Percentiles rank a stretch among this genome's conserved stretches.
These are phyloP conservation scores for Carallia brachiata DNA, from an alignment of 345 rosid genomes.

Conservation along the genomic window DNA sequence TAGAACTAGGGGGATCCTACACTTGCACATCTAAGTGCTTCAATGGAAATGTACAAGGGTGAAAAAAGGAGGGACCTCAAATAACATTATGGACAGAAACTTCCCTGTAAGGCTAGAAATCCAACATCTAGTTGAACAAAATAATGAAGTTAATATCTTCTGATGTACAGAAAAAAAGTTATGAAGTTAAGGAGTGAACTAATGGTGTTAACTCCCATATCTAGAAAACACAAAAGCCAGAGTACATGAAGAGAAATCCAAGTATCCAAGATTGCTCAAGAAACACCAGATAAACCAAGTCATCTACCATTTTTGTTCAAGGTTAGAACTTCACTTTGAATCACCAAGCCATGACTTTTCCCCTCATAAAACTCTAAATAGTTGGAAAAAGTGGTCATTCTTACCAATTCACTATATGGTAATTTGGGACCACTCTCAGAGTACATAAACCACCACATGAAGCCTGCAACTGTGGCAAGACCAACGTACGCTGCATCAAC, in stretches of 20 bases:
- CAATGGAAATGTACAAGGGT: neutral
- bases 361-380: neutral
- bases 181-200: neutral
- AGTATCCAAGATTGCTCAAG: neutral
- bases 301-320: no score
- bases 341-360: neutral
- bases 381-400: constrained; percentile 16
- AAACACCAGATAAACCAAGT: neutral
- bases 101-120: neutral
- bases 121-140: neutral
- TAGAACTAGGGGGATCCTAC: neutral
- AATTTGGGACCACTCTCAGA: constrained; percentile 83
- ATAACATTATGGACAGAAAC: neutral
- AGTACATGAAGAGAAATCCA: neutral
- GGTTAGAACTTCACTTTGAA: neutral
- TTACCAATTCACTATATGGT: constrained; percentile 83
- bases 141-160: no score
- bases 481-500: constrained; percentile 89
- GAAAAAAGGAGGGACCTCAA: neutral
- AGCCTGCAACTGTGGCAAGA: constrained; percentile 97
- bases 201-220: neutral
- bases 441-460: constrained; percentile 95
- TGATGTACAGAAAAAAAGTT: no score
- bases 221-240: constrained; percentile 3
- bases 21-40: neutral